Evolutionary conservation across 345 rosid species (phyloP).

Genomic region (Clarkia xantiana): DNA sequence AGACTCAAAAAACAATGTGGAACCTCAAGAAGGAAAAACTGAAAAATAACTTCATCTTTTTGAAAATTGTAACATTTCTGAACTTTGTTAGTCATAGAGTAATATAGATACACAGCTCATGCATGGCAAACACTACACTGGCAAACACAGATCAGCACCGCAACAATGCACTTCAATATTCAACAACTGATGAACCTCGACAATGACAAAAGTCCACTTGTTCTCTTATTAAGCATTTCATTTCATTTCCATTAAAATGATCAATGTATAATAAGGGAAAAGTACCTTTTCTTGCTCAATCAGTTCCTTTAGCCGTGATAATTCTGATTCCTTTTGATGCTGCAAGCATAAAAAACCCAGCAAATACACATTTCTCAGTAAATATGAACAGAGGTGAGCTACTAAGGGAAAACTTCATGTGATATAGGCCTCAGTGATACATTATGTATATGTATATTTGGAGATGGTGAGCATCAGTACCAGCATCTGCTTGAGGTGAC

Average conservation of each 20-base stretch:
- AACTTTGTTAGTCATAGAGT: no score
- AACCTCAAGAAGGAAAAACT: no score
- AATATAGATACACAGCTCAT: no score
- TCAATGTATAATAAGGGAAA: neutral
- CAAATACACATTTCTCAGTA: neutral
- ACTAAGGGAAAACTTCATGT: neutral
- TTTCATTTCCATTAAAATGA: neutral
- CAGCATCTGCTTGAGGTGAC: slow-evolving; percentile 3
- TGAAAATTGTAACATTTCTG: no score
- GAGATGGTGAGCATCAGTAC: neutral
- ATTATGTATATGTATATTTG: no score
- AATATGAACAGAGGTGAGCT: neutral
- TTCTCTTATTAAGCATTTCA: neutral
- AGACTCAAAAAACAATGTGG: no score
- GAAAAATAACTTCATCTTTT: no score
- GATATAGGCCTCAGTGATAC: neutral
- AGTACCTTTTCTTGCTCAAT: slow-evolving; percentile 80
- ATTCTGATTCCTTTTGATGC: slow-evolving; percentile 72
- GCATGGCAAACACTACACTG: no score
- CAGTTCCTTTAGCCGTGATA: slow-evolving; percentile 54
- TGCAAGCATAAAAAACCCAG: slow-evolving; percentile 10
- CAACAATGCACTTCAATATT: no score
- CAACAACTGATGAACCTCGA: no score
- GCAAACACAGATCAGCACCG: no score
- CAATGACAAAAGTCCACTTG: neutral